Evolutionary conservation across 2,329 filamentous ascomycete species (phyloP), one percentile per base, ranked within the genome.

Genomic region (Aureobasidium melanogenum): DNA sequence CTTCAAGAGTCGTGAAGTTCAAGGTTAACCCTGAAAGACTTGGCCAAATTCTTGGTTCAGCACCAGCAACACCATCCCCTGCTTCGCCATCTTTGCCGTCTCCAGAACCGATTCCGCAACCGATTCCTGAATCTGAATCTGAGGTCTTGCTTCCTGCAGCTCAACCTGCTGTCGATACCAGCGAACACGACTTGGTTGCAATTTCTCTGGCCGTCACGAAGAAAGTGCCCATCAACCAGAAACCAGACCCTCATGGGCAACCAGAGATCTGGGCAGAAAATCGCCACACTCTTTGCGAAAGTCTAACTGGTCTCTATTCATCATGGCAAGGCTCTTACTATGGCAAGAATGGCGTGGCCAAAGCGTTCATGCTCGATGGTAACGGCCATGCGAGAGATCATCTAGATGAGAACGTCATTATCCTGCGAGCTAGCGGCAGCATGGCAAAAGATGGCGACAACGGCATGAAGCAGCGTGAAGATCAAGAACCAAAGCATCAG

Each of bases 241-340:
- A 74, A 60, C 72, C 73, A 7, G 51, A 66, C 5, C 72, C 77
- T 7, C 50, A 58, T 19, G 70, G 71, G 19, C 62, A 69, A 19
- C 82, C 83, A 7, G 71, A 74, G 12, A 79, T 84, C 0, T 88
- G 83, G 82, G 78, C 84, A 0, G 74, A 82, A 5, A 75, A 73
- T 38, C 79, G 87, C 4, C 81, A 84, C 62, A 80, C 81, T 15
- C 73, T 91, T 0, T 88, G 83, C 65, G 84, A 89, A 66, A 79
- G 84, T 0, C 68, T 89, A 0, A 78, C 80, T 0, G 56, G 56
- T 3, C 88, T 84, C 71, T 89, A 83, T 70, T 81, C 78, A 15
- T 74, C 81, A 1, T 83, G 84, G 39, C 83, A 90, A 65, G 78
- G 82, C 1, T 84, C 83, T 5, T 75, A 79, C 4, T 84, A 90